These are phyloP conservation scores for Diaporthe australafricana DNA, from an alignment of 2,329 filamentous ascomycete genomes.

Conservation along the genomic window DNA sequence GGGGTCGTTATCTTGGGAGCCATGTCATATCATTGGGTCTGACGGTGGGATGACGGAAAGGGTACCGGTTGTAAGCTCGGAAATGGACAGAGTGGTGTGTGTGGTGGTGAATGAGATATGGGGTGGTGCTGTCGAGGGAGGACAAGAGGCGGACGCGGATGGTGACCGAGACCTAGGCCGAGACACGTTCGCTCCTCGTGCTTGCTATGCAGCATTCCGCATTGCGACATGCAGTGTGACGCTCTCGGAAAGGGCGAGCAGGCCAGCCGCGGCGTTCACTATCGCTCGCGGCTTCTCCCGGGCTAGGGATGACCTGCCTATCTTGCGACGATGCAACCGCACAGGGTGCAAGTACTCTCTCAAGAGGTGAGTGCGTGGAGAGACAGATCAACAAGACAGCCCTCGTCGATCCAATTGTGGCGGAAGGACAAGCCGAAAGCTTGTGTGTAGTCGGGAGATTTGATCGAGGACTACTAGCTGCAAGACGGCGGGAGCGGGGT, in stretches of 20 bases:
- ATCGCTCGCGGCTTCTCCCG: constrained; percentile 19
- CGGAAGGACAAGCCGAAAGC: background rate
- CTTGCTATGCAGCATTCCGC: constrained; percentile 22
- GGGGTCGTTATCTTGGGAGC: background rate
- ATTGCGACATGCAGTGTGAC: constrained; percentile 15
- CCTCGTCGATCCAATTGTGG: background rate
- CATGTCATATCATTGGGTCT: constrained; percentile 18
- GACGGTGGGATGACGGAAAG: background rate
- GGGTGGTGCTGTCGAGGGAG: constrained; percentile 7
- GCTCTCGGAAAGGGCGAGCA: constrained; percentile 19
- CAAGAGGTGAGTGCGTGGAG: no score
- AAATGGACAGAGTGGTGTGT: background rate
- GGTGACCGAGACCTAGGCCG: constrained; percentile 6
- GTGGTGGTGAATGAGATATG: background rate
- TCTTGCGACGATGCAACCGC: background rate
- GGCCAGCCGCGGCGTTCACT: background rate
- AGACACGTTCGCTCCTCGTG: constrained; percentile 26
- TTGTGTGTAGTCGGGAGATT: background rate
- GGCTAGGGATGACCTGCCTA: background rate
- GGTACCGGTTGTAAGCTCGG: background rate
- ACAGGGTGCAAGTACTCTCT: no score
- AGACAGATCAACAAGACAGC: no score
- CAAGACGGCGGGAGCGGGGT: background rate
- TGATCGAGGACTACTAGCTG: background rate
- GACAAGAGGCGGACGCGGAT: background rate